phyloP scores from a whole-genome alignment of 495 filamentous ascomycete species.

The Trichoderma erinaceum region DNA sequence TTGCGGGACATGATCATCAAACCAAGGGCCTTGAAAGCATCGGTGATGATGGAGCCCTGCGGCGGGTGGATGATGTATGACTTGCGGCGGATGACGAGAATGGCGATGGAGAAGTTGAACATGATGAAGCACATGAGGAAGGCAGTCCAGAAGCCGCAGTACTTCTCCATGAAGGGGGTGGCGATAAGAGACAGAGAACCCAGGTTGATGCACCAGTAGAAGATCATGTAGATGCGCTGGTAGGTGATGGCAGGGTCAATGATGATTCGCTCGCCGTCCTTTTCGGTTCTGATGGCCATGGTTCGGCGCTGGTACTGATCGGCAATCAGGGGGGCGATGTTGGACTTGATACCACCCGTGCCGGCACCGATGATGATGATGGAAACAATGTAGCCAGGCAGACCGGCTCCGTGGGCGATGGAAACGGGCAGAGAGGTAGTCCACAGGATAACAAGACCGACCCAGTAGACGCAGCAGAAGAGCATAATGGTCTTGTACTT shows the following conservation, averaged over 20 bases:
- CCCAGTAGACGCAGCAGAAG: slow-evolving; percentile 50
- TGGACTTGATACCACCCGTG: slow-evolving; percentile 61
- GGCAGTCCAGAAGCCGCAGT: slow-evolving; percentile 72
- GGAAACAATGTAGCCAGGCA: slow-evolving; percentile 56
- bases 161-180: slow-evolving; percentile 64
- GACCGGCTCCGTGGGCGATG: slow-evolving; percentile 47
- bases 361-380: slow-evolving; percentile 60
- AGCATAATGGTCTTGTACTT: slow-evolving; percentile 63
- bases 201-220: slow-evolving; percentile 67
- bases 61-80: slow-evolving; percentile 54
- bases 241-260: slow-evolving; percentile 61
- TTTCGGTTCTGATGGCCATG: slow-evolving; percentile 14
- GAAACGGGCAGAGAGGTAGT: slow-evolving; percentile 57
- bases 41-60: slow-evolving; percentile 56
- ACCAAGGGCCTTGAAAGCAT: slow-evolving; percentile 37
- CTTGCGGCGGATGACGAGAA: slow-evolving; percentile 56
- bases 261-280: slow-evolving; percentile 58
- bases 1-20: background rate
- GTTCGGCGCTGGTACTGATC: slow-evolving; percentile 28
- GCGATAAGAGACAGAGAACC: slow-evolving; percentile 47
- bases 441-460: slow-evolving; percentile 62
- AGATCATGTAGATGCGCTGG: slow-evolving; percentile 55
- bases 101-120: slow-evolving; percentile 53
- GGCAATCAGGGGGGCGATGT: slow-evolving; percentile 55
- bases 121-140: slow-evolving; percentile 55